phyloP scores from a whole-genome alignment of 2,329 filamentous ascomycete genomes.

The Colletotrichum melonis region DNA sequence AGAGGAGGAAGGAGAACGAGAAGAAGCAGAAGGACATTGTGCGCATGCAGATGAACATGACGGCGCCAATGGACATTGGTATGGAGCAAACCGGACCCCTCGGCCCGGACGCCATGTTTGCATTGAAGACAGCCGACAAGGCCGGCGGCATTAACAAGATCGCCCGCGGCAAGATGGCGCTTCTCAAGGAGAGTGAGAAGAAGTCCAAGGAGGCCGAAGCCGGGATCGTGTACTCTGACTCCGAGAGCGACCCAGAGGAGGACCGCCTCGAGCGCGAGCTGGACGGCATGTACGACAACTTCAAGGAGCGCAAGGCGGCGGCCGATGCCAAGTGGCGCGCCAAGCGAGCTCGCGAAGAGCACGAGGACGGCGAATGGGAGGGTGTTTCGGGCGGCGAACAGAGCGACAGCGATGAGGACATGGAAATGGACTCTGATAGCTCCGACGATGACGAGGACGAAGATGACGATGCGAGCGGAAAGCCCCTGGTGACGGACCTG shows the following conservation, averaged over 20 bases:
- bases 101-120: slow-evolving; percentile 88
- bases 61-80: slow-evolving; percentile 93
- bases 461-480: slow-evolving; percentile 32
- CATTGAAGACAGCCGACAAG: slow-evolving; percentile 84
- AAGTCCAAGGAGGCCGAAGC: slow-evolving; percentile 64
- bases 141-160: slow-evolving; percentile 76
- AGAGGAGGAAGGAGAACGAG: slow-evolving; percentile 90
- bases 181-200: slow-evolving; percentile 67
- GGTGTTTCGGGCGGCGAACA: slow-evolving; percentile 81
- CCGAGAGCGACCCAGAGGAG: slow-evolving; percentile 71
- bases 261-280: slow-evolving; percentile 87
- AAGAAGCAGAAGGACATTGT: slow-evolving; percentile 93
- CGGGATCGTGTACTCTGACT: slow-evolving; percentile 63
- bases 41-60: slow-evolving; percentile 98
- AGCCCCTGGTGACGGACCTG: slow-evolving; percentile 50
- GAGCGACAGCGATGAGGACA: slow-evolving; percentile 66
- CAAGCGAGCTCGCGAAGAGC: slow-evolving; percentile 86
- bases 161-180: slow-evolving; percentile 82
- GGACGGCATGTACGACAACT: slow-evolving; percentile 88
- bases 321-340: slow-evolving; percentile 88
- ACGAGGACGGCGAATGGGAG: slow-evolving; percentile 91
- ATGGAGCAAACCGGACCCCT: slow-evolving; percentile 85
- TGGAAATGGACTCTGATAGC: slow-evolving; percentile 67
- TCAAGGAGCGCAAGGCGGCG: slow-evolving; percentile 82
- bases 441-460: slow-evolving; percentile 49